These are phyloP conservation scores for Zymoseptoria pseudotritici DNA, from an alignment of 2,329 filamentous ascomycete genomes.

Conservation along the genomic window DNA sequence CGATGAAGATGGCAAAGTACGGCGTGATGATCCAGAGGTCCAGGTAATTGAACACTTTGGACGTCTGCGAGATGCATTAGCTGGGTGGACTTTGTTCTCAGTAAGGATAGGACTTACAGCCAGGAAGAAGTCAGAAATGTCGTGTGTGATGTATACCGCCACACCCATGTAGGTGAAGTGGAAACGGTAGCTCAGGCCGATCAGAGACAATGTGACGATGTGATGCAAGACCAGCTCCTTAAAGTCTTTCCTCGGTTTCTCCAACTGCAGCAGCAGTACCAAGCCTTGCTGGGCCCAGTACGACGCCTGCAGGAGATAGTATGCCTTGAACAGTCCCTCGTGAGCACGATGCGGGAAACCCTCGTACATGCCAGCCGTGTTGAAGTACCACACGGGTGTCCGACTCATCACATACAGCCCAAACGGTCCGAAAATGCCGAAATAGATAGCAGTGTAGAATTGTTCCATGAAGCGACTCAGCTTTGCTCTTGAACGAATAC, in stretches of 20 bases:
- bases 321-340: constrained; percentile 79
- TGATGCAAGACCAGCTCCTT: constrained; percentile 89
- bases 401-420: constrained; percentile 85
- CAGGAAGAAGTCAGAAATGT: constrained; percentile 92
- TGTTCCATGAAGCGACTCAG: constrained; percentile 94
- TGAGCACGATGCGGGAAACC: constrained; percentile 76
- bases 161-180: constrained; percentile 95
- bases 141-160: constrained; percentile 88
- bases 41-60: constrained; percentile 86
- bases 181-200: constrained; percentile 83
- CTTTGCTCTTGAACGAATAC: constrained; percentile 66
- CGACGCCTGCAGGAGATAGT: constrained; percentile 87
- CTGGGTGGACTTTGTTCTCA: not conserved
- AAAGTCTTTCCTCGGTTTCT: constrained; percentile 92
- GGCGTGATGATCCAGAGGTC: constrained; percentile 70
- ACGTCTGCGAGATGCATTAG: constrained; percentile 51
- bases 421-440: constrained; percentile 70
- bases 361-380: constrained; percentile 84
- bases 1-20: constrained; percentile 78
- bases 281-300: constrained; percentile 96
- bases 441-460: constrained; percentile 89
- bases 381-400: constrained; percentile 95
- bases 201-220: constrained; percentile 77
- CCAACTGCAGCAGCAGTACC: constrained; percentile 75
- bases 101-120: constrained; percentile 57